Evolutionary conservation across 805 yeast species (phyloP).

Genomic region (Tetrapisispora namnaoensis): DNA sequence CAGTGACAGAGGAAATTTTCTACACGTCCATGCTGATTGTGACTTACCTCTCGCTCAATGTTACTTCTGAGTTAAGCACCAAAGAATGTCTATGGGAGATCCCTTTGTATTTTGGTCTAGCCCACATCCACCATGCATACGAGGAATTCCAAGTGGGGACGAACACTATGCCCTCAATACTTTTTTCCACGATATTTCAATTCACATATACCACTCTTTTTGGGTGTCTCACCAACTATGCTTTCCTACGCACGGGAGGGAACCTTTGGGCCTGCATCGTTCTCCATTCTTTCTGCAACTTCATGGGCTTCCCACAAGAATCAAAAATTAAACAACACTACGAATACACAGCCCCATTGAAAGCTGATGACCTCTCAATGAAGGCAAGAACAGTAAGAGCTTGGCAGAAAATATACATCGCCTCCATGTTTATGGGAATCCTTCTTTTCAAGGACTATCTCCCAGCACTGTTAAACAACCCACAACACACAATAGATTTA

Average conservation of each 20-base stretch:
- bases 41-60: constrained; percentile 7
- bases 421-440: neutral
- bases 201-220: constrained; percentile 25
- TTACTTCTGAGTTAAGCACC: constrained; percentile 3
- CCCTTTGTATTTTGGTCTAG: constrained; percentile 27
- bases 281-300: constrained; percentile 25
- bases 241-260: constrained; percentile 23
- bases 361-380: neutral
- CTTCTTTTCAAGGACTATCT: neutral
- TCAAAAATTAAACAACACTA: constrained; percentile 13
- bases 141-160: constrained; percentile 16
- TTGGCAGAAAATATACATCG: constrained; percentile 21
- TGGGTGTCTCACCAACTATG: constrained; percentile 26
- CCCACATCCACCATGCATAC: constrained; percentile 29
- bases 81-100: constrained; percentile 14
- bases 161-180: constrained; percentile 9
- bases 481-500: neutral
- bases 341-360: constrained; percentile 1
- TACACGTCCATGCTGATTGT: constrained; percentile 26
- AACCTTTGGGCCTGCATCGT: constrained; percentile 24
- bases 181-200: constrained; percentile 18
- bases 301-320: constrained; percentile 27
- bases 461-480: neutral
- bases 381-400: neutral
- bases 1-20: constrained; percentile 27